Evolutionary conservation across 257 asterid species (phyloP).

Genomic region (Przewalskia tangutica): DNA sequence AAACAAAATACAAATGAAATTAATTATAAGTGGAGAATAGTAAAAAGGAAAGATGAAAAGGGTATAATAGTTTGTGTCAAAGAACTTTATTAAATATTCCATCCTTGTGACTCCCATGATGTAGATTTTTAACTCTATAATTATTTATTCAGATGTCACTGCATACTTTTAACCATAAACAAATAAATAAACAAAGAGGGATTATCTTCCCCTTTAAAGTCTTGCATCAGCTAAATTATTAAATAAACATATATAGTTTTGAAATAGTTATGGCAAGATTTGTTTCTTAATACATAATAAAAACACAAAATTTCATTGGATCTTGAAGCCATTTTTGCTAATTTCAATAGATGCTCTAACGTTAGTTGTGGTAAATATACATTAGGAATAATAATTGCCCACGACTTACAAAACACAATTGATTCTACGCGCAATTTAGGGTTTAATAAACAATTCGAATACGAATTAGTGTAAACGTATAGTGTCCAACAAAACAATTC

Average conservation of each 20-base stretch:
- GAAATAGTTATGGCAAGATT: constrained; percentile 6
- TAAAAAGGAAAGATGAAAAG: background rate
- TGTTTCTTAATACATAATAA: constrained; percentile 9
- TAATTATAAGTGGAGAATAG: background rate
- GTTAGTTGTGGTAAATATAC: background rate
- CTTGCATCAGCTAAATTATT: background rate
- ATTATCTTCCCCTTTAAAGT: constrained; percentile 2
- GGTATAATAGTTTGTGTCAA: background rate
- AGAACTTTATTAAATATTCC: background rate
- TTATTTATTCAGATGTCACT: background rate
- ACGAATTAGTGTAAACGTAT: no score
- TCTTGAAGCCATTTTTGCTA: constrained; percentile 15
- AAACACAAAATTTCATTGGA: constrained; percentile 14
- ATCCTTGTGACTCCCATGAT: constrained; percentile 9
- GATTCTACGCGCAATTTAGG: background rate
- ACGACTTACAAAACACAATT: background rate
- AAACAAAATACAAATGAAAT: background rate
- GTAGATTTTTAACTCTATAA: background rate
- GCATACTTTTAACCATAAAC: background rate
- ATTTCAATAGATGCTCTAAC: constrained; percentile 13
- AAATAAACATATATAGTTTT: background rate
- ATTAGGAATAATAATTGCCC: background rate
- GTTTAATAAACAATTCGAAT: background rate
- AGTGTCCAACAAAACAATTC: no score
- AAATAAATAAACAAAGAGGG: background rate